Evolutionary conservation across 176 grass and related monocot species (phyloP).

Genomic region (Melocanna baccifera): DNA sequence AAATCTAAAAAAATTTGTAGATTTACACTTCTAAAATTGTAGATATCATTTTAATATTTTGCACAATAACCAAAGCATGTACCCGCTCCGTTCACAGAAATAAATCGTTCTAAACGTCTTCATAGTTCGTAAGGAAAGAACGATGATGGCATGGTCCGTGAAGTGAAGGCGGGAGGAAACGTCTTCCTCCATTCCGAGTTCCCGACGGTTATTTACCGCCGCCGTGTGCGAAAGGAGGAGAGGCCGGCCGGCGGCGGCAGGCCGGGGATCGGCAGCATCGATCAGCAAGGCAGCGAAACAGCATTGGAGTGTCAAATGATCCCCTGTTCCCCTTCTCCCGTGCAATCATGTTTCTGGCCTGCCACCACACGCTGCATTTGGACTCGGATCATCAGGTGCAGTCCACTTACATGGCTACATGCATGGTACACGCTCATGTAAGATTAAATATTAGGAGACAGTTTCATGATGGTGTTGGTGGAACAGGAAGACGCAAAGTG

Average conservation of each 20-base stretch:
- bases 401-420: background rate
- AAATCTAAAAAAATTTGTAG: no score
- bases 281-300: background rate
- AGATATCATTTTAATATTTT: no score
- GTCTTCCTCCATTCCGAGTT: background rate
- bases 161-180: background rate
- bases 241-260: background rate
- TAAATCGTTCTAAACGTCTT: no score
- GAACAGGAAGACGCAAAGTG: no score
- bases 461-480: no score
- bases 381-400: background rate
- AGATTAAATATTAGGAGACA: background rate
- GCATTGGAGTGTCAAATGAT: background rate
- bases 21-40: no score
- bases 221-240: background rate
- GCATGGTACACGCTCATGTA: background rate
- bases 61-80: no score
- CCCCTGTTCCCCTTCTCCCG: conserved; percentile 20
- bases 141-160: no score
- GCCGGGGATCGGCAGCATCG: background rate
- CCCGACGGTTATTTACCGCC: background rate
- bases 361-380: background rate
- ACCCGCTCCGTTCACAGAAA: no score
- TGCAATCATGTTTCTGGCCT: conserved; percentile 13
- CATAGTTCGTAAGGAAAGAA: no score